Conservation (phyloP, 2,329 filamentous ascomycete genomes). For the Dactylellina haptotyla region DNA sequence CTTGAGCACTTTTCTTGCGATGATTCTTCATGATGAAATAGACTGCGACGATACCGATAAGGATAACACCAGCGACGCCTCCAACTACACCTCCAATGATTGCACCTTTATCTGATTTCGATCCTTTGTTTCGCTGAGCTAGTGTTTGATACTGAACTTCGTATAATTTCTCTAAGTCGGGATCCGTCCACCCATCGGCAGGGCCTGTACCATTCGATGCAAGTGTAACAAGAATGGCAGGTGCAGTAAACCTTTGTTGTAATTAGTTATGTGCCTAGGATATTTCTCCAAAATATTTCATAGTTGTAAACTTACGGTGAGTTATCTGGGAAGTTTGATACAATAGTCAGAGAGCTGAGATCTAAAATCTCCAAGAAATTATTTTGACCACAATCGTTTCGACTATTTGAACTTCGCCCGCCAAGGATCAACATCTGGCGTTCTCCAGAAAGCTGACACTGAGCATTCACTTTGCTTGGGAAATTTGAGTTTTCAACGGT, state of each 20-base stretch:
- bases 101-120: conserved; percentile 29
- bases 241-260: conserved; percentile 21
- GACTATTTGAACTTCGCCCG: conserved; percentile 37
- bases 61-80: conserved; percentile 41
- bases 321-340: conserved; percentile 27
- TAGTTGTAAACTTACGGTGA: conserved; percentile 37
- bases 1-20: conserved; percentile 43
- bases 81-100: conserved; percentile 52
- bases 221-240: conserved; percentile 13
- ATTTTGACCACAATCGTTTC: conserved; percentile 43
- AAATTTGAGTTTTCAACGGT: conserved; percentile 28
- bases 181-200: conserved; percentile 35
- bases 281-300: background rate
- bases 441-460: conserved; percentile 41
- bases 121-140: conserved; percentile 20
- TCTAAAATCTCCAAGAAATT: conserved; percentile 38
- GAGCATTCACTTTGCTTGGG: conserved; percentile 46
- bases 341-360: conserved; percentile 28
- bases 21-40: conserved; percentile 49
- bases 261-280: background rate
- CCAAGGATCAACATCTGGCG: conserved; percentile 53
- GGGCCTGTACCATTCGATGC: conserved; percentile 15
- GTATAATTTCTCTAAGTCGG: conserved; percentile 33
- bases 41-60: conserved; percentile 24
- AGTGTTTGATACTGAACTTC: conserved; percentile 40